phyloP scores from a whole-genome alignment of 495 filamentous ascomycete genomes.

The Daldinia childiae region DNA sequence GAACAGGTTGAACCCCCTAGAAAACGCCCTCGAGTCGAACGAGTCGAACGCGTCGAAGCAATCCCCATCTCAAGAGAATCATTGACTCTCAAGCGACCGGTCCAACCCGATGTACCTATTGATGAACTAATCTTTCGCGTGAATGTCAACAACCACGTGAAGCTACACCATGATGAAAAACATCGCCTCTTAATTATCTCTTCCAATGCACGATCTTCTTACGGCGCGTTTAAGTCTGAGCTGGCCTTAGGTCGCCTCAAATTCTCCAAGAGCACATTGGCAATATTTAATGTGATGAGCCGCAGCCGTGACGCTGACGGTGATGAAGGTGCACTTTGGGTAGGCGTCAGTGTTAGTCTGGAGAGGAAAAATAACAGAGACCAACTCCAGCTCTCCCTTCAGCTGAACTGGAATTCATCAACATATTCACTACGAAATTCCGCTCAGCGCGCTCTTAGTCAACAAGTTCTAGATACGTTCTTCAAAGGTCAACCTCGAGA shows the following conservation, averaged over 20 bases:
- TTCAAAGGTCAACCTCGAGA: slow-evolving; percentile 12
- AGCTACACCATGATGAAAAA: not conserved
- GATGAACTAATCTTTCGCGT: not conserved
- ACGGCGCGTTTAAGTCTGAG: slow-evolving; percentile 17
- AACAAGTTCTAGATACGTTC: slow-evolving; percentile 41
- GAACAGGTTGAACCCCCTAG: slow-evolving; percentile 11
- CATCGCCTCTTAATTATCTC: slow-evolving; percentile 2
- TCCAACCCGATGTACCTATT: not conserved
- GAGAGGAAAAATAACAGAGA: slow-evolving; percentile 17
- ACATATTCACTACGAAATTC: slow-evolving; percentile 20
- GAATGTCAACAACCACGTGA: slow-evolving; percentile 20
- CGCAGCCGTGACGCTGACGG: slow-evolving; percentile 21
- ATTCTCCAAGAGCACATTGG: not conserved
- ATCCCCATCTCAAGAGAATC: slow-evolving; percentile 28
- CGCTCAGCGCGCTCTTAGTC: slow-evolving; percentile 31
- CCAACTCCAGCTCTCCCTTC: slow-evolving; percentile 31
- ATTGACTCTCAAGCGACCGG: slow-evolving; percentile 1
- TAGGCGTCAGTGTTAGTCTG: slow-evolving; percentile 18
- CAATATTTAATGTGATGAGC: slow-evolving; percentile 18
- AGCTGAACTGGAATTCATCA: slow-evolving; percentile 42
- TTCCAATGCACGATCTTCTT: slow-evolving; percentile 8
- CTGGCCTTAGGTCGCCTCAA: slow-evolving; percentile 4
- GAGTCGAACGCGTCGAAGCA: slow-evolving; percentile 11
- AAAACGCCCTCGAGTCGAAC: slow-evolving; percentile 25
- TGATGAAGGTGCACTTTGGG: slow-evolving; percentile 37